Base-by-base conservation (phyloP, 768 basidiomycete genomes). In the Daedaleopsis nitida region DNA sequence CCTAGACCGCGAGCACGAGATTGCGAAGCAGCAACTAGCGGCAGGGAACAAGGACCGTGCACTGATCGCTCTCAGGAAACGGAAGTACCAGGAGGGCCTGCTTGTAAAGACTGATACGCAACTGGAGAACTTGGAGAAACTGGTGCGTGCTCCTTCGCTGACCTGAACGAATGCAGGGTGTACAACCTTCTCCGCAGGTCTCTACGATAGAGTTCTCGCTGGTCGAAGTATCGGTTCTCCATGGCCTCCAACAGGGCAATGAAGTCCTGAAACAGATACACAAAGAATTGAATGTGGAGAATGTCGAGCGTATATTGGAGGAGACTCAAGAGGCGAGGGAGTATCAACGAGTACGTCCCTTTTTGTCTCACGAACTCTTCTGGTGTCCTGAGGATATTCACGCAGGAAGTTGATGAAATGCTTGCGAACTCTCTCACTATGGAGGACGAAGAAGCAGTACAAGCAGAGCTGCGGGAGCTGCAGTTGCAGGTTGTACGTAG, bases 141-240 rank as follows among this genome's bases (percentile, higher is more conserved):
- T 98, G 52, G 96, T 95, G 63, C 63, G 86, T 76, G 39, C 14
- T 7, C 24, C 10, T 9, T 19, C n/a, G 8, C 17, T 12, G 49
- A 39, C 49, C 48, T 55, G 64, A 19, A 11, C 42, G 32, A 27
- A 12, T 17, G 52, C 27, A 3, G 5, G n/a, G n/a, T 11, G 17
- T 10, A 45, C 17, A 7, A 32, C 39, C 21, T 13, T 24, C 12
- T 12, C 23, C 52, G 16, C 69, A 99, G 96, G 95, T 98, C 24
- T 92, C 94, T 4, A 92, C 90, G 0, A 97, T 99, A 68, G 97
- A 99, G 73, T 98, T 97, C 77, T 94, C 97, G 8, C 81, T 96
- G 52, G 87, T 98, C 21, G 92, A 98, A 74, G 86, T 92, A 48
- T 94, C 95, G 2, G 92, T 99, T 11, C 70, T 98, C 37, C 93